Percentiles rank a stretch among this genome's conserved stretches.
Evolutionary conservation across 1,139 yeast genomes (phyloP).

Genomic region (Scheffersomyces segobiensis): DNA sequence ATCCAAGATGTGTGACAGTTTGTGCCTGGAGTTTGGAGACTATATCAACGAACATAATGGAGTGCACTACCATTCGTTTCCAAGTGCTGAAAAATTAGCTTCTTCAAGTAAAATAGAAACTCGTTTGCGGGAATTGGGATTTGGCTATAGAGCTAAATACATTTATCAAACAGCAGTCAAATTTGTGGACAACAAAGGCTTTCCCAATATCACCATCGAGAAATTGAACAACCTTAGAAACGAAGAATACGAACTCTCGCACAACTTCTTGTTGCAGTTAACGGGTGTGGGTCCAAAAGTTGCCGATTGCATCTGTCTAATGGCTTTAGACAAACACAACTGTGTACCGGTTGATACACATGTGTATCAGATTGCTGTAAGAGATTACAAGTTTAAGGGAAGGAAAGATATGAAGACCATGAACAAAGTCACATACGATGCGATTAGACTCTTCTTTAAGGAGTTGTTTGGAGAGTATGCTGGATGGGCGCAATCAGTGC

Average conservation of each 20-base stretch:
- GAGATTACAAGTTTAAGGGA: constrained; percentile 70
- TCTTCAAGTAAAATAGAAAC: constrained; percentile 36
- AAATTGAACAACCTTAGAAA: constrained; percentile 40
- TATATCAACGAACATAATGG: constrained; percentile 58
- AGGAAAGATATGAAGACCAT: constrained; percentile 48
- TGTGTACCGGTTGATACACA: constrained; percentile 97
- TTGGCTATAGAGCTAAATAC: constrained; percentile 92
- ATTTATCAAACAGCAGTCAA: constrained; percentile 72
- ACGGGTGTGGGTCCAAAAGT: constrained; percentile 97
- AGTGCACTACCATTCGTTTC: constrained; percentile 69
- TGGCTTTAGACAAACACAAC: constrained; percentile 87
- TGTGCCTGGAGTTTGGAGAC: constrained; percentile 73
- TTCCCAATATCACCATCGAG: constrained; percentile 31
- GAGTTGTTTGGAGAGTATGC: constrained; percentile 86
- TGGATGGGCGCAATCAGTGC: constrained; percentile 96
- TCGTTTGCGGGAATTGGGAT: constrained; percentile 59
- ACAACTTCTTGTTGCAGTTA: constrained; percentile 63
- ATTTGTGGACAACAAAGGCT: constrained; percentile 37
- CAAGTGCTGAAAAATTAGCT: constrained; percentile 56
- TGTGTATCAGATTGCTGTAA: constrained; percentile 85
- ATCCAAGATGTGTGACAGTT: constrained; percentile 85
- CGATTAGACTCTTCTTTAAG: constrained; percentile 61
- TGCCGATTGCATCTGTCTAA: constrained; percentile 86
- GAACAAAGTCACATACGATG: constrained; percentile 59
- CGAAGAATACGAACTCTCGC: constrained; percentile 55